phyloP scores from a whole-genome alignment of 768 basidiomycete species.

The Lactarius deliciosus region DNA sequence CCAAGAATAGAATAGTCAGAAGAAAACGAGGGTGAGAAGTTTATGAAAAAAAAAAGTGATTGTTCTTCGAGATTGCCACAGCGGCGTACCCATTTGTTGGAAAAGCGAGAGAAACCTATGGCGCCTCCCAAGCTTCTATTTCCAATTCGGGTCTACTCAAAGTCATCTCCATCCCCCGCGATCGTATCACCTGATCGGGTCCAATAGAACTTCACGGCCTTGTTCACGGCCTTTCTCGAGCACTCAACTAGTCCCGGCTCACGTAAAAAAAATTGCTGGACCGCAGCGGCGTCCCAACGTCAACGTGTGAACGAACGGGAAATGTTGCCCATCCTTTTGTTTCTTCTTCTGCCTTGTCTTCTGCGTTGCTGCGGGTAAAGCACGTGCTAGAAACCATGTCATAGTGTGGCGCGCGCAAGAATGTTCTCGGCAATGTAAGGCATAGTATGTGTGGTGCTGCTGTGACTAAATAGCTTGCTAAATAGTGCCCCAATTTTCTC shows the following conservation, averaged over 20 bases:
- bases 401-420: too few species aligned
- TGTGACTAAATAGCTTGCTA: too few species aligned
- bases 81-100: not conserved
- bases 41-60: not conserved
- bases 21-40: not conserved
- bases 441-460: too few species aligned
- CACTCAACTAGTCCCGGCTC: not conserved
- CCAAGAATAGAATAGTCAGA: too few species aligned
- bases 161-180: not conserved
- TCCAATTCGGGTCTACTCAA: not conserved
- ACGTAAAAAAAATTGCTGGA: constrained; percentile 1
- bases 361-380: not conserved
- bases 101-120: not conserved
- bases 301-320: not conserved
- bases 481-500: too few species aligned
- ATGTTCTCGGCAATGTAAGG: too few species aligned
- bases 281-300: not conserved
- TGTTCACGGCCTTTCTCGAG: not conserved
- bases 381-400: not conserved
- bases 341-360: too few species aligned
- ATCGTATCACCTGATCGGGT: constrained; percentile 1
- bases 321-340: not conserved
- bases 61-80: constrained; percentile 1
- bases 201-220: not conserved
- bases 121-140: not conserved